Evolutionary conservation across 2,329 filamentous ascomycete species (phyloP).

Genomic region (Fusarium camptoceras): DNA sequence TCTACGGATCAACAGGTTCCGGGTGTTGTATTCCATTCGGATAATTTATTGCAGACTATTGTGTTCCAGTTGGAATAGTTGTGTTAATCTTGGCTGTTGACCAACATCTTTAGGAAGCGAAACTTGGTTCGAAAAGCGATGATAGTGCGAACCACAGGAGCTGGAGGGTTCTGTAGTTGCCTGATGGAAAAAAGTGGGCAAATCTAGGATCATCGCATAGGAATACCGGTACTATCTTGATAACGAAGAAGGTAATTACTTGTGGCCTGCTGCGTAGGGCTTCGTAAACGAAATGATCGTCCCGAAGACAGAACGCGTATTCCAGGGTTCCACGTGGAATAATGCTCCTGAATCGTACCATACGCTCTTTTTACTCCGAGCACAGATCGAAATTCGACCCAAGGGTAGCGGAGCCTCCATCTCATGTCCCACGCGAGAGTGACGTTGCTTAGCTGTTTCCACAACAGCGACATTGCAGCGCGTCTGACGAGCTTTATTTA

Average conservation of each 20-base stretch:
- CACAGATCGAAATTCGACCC: neutral
- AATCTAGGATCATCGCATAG: neutral
- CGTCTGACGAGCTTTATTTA: neutral
- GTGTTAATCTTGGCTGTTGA: neutral
- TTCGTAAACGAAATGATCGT: neutral
- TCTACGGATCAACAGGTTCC: neutral
- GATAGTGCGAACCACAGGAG: neutral
- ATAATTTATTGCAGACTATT: neutral
- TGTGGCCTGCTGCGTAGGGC: neutral
- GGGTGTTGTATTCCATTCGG: neutral
- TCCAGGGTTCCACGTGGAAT: conserved; percentile 14
- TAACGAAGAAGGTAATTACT: neutral
- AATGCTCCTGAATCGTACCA: neutral
- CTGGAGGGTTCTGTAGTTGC: neutral
- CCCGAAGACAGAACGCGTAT: neutral
- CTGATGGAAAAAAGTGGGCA: neutral
- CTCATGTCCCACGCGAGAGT: conserved; percentile 17
- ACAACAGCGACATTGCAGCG: neutral
- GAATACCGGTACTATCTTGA: neutral
- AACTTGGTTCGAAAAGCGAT: neutral
- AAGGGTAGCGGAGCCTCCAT: neutral
- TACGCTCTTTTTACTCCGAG: neutral
- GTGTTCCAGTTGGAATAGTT: neutral
- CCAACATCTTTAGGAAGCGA: neutral
- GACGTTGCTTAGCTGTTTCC: neutral